These are phyloP conservation scores for Seiridium unicorne DNA, from an alignment of 2,329 filamentous ascomycete genomes.

Conservation along the genomic window DNA sequence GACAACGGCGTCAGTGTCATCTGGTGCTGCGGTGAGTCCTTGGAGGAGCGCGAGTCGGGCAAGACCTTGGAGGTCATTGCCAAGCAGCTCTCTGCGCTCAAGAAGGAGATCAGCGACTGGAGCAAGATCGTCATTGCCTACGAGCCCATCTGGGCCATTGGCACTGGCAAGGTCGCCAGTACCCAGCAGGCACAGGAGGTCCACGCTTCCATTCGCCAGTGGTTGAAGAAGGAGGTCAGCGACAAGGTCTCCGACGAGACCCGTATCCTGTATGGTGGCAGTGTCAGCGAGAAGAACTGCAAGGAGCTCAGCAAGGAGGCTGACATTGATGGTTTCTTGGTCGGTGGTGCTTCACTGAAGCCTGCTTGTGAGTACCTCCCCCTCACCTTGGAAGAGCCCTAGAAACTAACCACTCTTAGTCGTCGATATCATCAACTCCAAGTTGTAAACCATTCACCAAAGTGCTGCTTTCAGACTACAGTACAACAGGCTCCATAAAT, in stretches of 20 bases:
- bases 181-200: conserved; percentile 92
- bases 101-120: conserved; percentile 80
- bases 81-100: conserved; percentile 79
- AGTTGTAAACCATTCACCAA: conserved; percentile 34
- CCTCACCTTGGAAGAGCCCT: neutral
- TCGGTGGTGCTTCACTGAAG: conserved; percentile 95
- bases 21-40: conserved; percentile 94
- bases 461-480: neutral
- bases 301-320: conserved; percentile 84
- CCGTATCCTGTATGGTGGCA: conserved; percentile 93
- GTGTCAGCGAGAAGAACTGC: conserved; percentile 98
- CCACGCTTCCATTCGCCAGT: conserved; percentile 86
- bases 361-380: conserved; percentile 71
- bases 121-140: conserved; percentile 94
- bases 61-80: conserved; percentile 87
- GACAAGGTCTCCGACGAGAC: conserved; percentile 79
- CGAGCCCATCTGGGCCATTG: conserved; percentile 96
- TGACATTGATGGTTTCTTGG: conserved; percentile 97
- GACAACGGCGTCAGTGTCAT: conserved; percentile 88
- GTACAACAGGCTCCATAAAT: neutral
- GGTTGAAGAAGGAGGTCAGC: conserved; percentile 77
- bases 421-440: conserved; percentile 57
- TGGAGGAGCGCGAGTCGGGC: conserved; percentile 84
- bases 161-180: conserved; percentile 90
- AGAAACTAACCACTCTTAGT: conserved; percentile 31